Conservation (phyloP, 2,329 filamentous ascomycete species). For the Penicillium sp. region DNA sequence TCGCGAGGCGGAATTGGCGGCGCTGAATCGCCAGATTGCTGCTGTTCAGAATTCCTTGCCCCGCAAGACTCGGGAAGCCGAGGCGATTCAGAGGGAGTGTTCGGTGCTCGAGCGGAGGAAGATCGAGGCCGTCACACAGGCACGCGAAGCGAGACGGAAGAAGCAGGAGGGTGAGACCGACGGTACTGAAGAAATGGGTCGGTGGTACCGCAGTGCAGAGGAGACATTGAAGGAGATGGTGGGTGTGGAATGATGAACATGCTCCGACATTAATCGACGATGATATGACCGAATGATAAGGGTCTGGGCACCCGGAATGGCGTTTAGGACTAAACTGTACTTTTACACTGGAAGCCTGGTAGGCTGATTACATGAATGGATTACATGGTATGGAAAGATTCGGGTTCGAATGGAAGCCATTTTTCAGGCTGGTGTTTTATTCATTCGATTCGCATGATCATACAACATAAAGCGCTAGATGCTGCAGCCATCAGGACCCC, state of each 20-base stretch:
- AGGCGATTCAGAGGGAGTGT: slow-evolving; percentile 47
- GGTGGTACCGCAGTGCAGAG: slow-evolving; percentile 47
- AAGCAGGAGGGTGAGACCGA: slow-evolving; percentile 48
- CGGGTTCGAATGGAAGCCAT: slow-evolving; percentile 37
- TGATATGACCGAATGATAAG: slow-evolving; percentile 23
- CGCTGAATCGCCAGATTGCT: slow-evolving; percentile 44
- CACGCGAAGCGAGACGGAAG: slow-evolving; percentile 45
- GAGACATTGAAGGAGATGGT: slow-evolving; percentile 42
- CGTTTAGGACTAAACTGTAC: slow-evolving; percentile 23
- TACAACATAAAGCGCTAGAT: slow-evolving; percentile 42
- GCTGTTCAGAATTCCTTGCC: slow-evolving; percentile 46
- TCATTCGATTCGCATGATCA: slow-evolving; percentile 42
- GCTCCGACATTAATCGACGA: slow-evolving; percentile 5
- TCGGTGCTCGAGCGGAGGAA: slow-evolving; percentile 45
- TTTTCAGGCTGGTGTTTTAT: slow-evolving; percentile 31
- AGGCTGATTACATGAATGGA: background rate
- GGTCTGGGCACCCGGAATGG: slow-evolving; percentile 13
- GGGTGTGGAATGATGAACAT: slow-evolving; percentile 27
- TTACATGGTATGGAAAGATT: slow-evolving; percentile 12
- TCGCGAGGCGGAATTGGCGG: slow-evolving; percentile 41
- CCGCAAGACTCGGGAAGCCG: slow-evolving; percentile 44
- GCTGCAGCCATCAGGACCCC: slow-evolving; percentile 40
- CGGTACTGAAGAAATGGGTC: slow-evolving; percentile 47
- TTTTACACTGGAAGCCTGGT: background rate
- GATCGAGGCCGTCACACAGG: slow-evolving; percentile 48